A percentile compares a stretch with the other conserved stretches of the same genome.
phyloP scores from a whole-genome alignment of 768 basidiomycete genomes.

The Coprinopsis cinerea region DNA sequence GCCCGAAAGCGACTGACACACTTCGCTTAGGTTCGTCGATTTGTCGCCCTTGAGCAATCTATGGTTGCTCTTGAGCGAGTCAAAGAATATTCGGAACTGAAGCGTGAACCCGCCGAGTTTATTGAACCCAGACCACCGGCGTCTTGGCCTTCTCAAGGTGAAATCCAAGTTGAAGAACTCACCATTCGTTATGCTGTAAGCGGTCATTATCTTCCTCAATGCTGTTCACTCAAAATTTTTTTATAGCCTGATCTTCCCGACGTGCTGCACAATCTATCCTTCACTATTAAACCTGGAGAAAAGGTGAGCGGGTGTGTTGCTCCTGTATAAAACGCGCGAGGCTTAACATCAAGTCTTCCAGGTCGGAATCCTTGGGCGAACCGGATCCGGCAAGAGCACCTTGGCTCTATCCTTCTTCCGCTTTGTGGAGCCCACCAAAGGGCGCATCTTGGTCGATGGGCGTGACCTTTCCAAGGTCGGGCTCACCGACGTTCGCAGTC shows the following conservation, averaged over 20 bases:
- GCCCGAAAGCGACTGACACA: too few relatives aligned
- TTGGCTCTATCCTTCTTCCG: conserved; percentile 79
- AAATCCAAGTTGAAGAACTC: conserved; percentile 66
- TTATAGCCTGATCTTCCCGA: conserved; percentile 76
- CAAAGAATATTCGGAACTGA: conserved; percentile 83
- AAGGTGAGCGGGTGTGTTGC: conserved; percentile 43
- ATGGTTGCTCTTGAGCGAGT: conserved; percentile 90
- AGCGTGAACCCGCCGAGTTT: conserved; percentile 76
- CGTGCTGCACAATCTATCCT: conserved; percentile 76
- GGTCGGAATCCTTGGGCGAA: conserved; percentile 69
- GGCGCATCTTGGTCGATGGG: conserved; percentile 71
- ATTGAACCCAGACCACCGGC: conserved; percentile 75
- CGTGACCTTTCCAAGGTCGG: conserved; percentile 76
- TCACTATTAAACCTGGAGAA: conserved; percentile 67
- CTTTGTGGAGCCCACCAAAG: conserved; percentile 80
- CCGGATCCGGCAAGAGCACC: conserved; percentile 76
- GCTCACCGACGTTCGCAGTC: conserved; percentile 71
- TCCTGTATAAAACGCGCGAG: conserved; percentile 11
- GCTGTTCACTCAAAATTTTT: neutral
- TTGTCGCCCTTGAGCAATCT: conserved; percentile 85
- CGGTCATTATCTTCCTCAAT: neutral
- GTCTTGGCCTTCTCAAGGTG: conserved; percentile 72
- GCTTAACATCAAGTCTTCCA: conserved; percentile 19
- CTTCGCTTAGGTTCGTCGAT: conserved; percentile 53
- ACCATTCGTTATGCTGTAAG: conserved; percentile 71